These are phyloP conservation scores for Microbotryum intermedium DNA, from an alignment of 1,284 basidiomycete genomes.

Conservation along the genomic window DNA sequence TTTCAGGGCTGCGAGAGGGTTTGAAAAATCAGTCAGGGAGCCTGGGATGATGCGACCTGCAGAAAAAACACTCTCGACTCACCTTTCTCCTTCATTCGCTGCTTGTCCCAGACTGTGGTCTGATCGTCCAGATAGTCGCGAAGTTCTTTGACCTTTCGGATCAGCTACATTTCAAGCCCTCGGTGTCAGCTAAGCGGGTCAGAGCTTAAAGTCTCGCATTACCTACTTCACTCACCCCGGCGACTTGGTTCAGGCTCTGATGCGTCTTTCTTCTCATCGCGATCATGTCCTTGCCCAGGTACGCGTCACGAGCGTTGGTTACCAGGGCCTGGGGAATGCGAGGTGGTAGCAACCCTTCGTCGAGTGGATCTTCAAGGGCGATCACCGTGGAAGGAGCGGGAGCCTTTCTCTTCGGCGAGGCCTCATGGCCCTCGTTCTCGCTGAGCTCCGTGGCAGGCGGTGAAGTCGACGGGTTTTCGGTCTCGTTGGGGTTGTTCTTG, in stretches of 20 bases:
- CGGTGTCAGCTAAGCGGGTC: not conserved
- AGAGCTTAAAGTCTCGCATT: not conserved
- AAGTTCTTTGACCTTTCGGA: conserved; percentile 13
- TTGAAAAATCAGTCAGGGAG: no score
- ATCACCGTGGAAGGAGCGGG: conserved; percentile 6
- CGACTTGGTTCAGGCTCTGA: conserved; percentile 15
- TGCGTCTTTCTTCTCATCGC: conserved; percentile 4
- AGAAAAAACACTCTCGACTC: not conserved
- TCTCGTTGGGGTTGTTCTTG: not conserved
- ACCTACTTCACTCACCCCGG: conserved; percentile 8
- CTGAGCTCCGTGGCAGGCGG: not conserved
- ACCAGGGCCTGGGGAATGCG: conserved; percentile 17
- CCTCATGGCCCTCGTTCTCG: not conserved
- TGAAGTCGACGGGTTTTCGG: not conserved
- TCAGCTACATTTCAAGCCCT: not conserved
- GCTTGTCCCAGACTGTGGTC: not conserved
- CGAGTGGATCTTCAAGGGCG: conserved; percentile 12
- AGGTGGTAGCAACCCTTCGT: conserved; percentile 15
- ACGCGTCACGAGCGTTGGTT: not conserved
- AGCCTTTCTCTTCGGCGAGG: not conserved
- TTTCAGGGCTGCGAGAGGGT: no score
- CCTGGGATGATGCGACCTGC: no score
- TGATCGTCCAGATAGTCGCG: conserved; percentile 1
- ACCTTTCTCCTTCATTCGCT: not conserved
- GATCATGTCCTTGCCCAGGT: conserved; percentile 11